Percentiles rank a stretch among this genome's conserved stretches.
Evolutionary conservation across 495 filamentous ascomycete species (phyloP).

Genomic region (Glonium stellatum): DNA sequence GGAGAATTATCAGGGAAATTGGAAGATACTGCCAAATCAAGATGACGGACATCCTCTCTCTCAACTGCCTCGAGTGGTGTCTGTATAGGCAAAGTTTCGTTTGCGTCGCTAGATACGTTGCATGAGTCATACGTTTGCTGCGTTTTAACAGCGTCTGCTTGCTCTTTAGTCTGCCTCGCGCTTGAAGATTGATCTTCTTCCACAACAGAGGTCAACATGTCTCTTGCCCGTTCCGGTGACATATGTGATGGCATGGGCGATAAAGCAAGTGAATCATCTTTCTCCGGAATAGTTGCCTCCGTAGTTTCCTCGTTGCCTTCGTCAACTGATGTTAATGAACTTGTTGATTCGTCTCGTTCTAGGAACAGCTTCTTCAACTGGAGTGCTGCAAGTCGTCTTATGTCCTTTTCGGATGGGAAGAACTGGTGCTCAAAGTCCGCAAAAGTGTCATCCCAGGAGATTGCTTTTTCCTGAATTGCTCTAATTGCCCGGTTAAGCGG

Average conservation of each 20-base stretch:
- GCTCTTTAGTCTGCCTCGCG: background rate
- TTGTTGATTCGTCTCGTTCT: conserved; percentile 69
- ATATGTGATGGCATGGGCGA: conserved; percentile 39
- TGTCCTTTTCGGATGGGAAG: conserved; percentile 96
- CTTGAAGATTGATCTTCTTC: conserved; percentile 47
- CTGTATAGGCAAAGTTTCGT: conserved; percentile 30
- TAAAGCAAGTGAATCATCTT: conserved; percentile 33
- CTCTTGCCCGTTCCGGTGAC: conserved; percentile 47
- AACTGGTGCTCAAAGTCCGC: conserved; percentile 86
- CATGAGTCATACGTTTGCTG: background rate
- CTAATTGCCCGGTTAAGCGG: conserved; percentile 83
- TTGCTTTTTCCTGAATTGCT: conserved; percentile 84
- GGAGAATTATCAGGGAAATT: conserved; percentile 30
- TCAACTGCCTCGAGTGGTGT: conserved; percentile 30
- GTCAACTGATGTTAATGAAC: conserved; percentile 60
- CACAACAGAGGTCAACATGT: conserved; percentile 62
- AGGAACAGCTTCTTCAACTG: conserved; percentile 94
- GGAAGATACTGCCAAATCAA: conserved; percentile 62
- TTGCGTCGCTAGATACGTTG: background rate
- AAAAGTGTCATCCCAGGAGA: conserved; percentile 88
- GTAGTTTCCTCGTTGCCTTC: conserved; percentile 31
- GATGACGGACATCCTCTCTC: conserved; percentile 54
- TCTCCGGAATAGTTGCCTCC: conserved; percentile 43
- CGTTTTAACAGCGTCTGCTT: background rate
- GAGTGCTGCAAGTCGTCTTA: conserved; percentile 78